phyloP scores from a whole-genome alignment of 495 filamentous ascomycete genomes.

The Penicillium desertorum region DNA sequence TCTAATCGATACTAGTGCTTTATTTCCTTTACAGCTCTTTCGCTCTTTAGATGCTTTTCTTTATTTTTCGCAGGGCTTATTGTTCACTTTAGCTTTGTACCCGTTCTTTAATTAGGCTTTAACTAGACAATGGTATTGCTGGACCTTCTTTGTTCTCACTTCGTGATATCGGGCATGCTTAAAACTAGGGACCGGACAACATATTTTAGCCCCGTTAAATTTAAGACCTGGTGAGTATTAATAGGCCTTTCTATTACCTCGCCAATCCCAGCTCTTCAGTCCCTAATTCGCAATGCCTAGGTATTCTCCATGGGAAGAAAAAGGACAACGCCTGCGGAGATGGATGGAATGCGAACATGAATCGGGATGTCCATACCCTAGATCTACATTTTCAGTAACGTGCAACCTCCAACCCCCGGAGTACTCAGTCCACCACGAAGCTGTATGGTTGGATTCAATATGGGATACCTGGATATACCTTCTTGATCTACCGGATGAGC shows the following conservation, averaged over 20 bases:
- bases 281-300: not conserved
- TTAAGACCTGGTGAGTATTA: not conserved
- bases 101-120: not conserved
- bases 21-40: not conserved
- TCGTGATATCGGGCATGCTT: not conserved
- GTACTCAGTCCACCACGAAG: not conserved
- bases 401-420: not conserved
- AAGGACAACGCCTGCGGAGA: not conserved
- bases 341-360: not conserved
- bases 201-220: not conserved
- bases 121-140: not conserved
- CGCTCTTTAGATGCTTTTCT: too few species aligned
- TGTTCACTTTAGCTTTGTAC: not conserved
- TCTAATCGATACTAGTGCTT: not conserved
- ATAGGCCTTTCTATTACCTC: not conserved
- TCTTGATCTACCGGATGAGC: not conserved
- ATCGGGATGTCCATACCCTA: not conserved
- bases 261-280: not conserved
- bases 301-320: not conserved
- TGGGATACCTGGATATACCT: not conserved
- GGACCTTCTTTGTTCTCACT: not conserved
- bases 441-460: not conserved
- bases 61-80: not conserved
- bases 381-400: not conserved
- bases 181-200: not conserved